Evolutionary conservation across 148 eudicot species (phyloP).

Genomic region (Mesembryanthemum crystallinum): DNA sequence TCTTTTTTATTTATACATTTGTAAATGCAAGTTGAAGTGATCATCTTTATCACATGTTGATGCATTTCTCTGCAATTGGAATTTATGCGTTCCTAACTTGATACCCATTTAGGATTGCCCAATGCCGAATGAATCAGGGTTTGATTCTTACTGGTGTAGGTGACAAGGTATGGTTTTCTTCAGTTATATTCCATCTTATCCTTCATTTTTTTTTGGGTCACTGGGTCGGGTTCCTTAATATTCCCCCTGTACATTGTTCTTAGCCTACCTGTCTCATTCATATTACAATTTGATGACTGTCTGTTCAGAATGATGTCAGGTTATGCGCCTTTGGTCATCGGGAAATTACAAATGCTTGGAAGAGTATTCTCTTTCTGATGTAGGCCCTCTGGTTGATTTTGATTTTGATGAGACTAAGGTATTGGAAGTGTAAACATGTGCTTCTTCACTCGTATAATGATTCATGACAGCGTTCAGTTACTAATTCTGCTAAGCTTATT

Average conservation of each 20-base stretch:
- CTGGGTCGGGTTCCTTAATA: not conserved
- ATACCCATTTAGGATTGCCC: conserved; percentile 46
- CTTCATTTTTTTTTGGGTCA: conserved; percentile 4
- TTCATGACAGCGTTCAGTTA: not conserved
- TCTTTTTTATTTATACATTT: not conserved
- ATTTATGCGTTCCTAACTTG: conserved; percentile 17
- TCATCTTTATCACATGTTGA: not conserved
- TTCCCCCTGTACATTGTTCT: not conserved
- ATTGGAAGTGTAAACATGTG: not conserved
- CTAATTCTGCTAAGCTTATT: not conserved
- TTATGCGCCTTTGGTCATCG: conserved; percentile 87
- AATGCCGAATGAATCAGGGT: conserved; percentile 85
- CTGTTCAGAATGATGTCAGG: conserved; percentile 38
- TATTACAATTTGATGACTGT: not conserved
- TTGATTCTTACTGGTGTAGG: conserved; percentile 76
- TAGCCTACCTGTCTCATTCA: not conserved
- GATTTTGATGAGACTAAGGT: conserved; percentile 97
- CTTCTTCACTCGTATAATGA: not conserved
- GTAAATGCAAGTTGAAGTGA: not conserved
- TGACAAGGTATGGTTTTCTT: conserved; percentile 56
- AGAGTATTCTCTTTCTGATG: conserved; percentile 58
- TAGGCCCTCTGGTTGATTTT: conserved; percentile 62
- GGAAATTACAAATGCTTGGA: conserved; percentile 68
- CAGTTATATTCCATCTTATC: conserved; percentile 5
- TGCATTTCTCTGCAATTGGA: not conserved